These are phyloP conservation scores for Colletotrichum orchidophilum DNA, from an alignment of 2,329 filamentous ascomycete genomes.

Conservation along the genomic window DNA sequence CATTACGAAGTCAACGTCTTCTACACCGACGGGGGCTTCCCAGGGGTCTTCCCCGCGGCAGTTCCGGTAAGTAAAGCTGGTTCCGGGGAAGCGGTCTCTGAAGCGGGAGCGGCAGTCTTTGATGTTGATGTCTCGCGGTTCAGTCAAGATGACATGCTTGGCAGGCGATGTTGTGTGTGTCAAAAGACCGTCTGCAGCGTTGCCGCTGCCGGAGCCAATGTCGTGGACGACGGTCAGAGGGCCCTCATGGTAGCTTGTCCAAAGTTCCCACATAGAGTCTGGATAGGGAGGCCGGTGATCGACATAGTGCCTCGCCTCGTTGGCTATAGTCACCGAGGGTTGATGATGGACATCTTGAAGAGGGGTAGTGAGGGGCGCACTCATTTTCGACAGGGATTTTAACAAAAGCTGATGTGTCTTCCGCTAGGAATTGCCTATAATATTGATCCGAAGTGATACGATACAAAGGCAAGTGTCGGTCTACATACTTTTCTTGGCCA, in stretches of 20 bases:
- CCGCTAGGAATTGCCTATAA: neutral
- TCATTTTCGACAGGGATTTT: slow-evolving; percentile 13
- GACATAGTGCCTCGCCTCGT: slow-evolving; percentile 21
- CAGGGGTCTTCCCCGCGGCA: slow-evolving; percentile 13
- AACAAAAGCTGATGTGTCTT: neutral
- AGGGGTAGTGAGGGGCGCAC: neutral
- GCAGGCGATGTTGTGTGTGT: neutral
- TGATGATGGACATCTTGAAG: neutral
- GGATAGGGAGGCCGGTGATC: slow-evolving; percentile 20
- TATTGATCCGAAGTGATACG: neutral
- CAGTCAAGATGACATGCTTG: slow-evolving; percentile 18
- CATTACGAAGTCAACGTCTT: slow-evolving; percentile 11
- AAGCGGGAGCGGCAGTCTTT: slow-evolving; percentile 6
- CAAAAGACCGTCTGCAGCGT: slow-evolving; percentile 11
- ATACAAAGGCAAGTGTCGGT: neutral
- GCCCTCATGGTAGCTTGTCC: slow-evolving; percentile 11
- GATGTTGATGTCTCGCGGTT: slow-evolving; percentile 11
- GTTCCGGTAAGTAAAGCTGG: slow-evolving; percentile 4
- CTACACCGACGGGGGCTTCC: neutral
- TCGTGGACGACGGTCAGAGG: slow-evolving; percentile 11
- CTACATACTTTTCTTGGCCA: neutral
- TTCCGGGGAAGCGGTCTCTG: slow-evolving; percentile 1
- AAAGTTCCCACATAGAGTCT: slow-evolving; percentile 21
- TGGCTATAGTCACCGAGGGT: slow-evolving; percentile 4
- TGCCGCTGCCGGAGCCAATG: slow-evolving; percentile 8